phyloP scores from a whole-genome alignment of 139 green algal genomes.

The Chlorella sp. region DNA sequence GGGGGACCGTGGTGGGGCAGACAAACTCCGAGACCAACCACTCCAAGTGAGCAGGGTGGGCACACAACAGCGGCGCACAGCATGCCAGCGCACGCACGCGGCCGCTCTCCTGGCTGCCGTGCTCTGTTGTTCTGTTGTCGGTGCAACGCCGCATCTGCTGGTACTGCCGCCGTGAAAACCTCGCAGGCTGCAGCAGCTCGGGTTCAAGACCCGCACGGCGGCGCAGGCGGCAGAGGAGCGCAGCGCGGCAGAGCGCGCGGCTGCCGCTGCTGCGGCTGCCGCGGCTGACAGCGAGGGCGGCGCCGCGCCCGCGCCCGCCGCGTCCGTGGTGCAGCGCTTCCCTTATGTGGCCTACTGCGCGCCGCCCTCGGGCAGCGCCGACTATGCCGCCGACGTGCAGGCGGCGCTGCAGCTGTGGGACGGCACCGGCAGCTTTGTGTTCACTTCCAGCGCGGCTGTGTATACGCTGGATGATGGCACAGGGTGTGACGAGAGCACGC shows the following conservation, averaged over 20 bases:
- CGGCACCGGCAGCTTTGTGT: constrained; percentile 83
- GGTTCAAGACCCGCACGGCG: constrained; percentile 65
- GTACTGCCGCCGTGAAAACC: not conserved
- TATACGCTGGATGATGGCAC: constrained; percentile 75
- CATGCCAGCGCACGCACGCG: no score
- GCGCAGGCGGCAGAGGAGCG: constrained; percentile 25
- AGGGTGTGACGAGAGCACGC: constrained; percentile 64
- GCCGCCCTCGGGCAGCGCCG: constrained; percentile 82
- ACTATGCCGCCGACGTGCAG: constrained; percentile 83
- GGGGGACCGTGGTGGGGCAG: constrained; percentile 77
- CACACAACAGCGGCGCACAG: no score
- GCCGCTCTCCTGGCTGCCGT: no score
- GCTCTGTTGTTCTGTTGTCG: not conserved
- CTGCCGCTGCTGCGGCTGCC: no score
- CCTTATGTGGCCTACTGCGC: constrained; percentile 89
- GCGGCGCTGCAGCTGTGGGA: constrained; percentile 81
- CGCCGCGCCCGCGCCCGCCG: no score
- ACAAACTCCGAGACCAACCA: constrained; percentile 90
- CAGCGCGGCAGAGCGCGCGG: no score
- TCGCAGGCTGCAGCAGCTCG: constrained; percentile 73
- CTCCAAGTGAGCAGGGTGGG: constrained; percentile 55
- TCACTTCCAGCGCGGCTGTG: constrained; percentile 87
- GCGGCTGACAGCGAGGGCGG: no score
- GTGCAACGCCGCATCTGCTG: not conserved
- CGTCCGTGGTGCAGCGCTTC: no score